These are phyloP conservation scores for Lactarius psammicola DNA, from an alignment of 768 basidiomycete species.

Conservation along the genomic window DNA sequence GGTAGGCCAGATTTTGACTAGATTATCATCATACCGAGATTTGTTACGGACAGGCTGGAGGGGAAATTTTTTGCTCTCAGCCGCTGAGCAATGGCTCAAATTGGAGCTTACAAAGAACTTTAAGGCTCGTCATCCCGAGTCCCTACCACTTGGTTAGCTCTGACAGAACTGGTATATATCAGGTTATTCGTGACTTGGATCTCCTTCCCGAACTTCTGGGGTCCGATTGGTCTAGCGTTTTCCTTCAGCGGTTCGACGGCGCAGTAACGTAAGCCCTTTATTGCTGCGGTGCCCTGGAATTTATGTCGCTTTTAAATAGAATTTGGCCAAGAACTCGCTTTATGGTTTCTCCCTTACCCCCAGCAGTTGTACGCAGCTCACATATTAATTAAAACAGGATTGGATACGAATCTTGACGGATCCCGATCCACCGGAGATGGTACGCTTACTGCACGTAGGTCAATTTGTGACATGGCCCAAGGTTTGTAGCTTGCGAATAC, in stretches of 20 bases:
- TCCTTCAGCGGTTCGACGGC: slow-evolving; percentile 91
- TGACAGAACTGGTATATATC: slow-evolving; percentile 19
- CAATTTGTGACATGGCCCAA: slow-evolving; percentile 97
- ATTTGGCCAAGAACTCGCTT: slow-evolving; percentile 86
- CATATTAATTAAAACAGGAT: slow-evolving; percentile 19
- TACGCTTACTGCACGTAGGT: slow-evolving; percentile 84
- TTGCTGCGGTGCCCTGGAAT: not conserved
- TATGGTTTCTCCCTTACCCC: slow-evolving; percentile 42
- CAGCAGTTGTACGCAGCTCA: slow-evolving; percentile 18
- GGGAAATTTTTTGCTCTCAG: slow-evolving; percentile 90
- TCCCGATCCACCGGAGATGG: slow-evolving; percentile 75
- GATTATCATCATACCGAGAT: slow-evolving; percentile 5
- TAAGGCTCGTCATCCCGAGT: slow-evolving; percentile 48
- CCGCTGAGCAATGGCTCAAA: slow-evolving; percentile 93
- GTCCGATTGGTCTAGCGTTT: slow-evolving; percentile 96
- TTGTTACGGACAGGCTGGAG: slow-evolving; percentile 68
- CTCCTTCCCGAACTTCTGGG: slow-evolving; percentile 90
- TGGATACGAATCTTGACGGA: slow-evolving; percentile 63
- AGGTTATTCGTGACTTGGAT: slow-evolving; percentile 94
- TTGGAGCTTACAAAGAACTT: slow-evolving; percentile 96
- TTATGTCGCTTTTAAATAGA: slow-evolving; percentile 37
- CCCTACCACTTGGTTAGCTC: not conserved
- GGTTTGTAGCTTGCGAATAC: slow-evolving; percentile 41
- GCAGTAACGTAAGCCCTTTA: slow-evolving; percentile 67
- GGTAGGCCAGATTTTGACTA: slow-evolving; percentile 41